These are phyloP conservation scores for Rhynchosporium graminicola DNA, from an alignment of 2,329 filamentous ascomycete species.

Conservation along the genomic window DNA sequence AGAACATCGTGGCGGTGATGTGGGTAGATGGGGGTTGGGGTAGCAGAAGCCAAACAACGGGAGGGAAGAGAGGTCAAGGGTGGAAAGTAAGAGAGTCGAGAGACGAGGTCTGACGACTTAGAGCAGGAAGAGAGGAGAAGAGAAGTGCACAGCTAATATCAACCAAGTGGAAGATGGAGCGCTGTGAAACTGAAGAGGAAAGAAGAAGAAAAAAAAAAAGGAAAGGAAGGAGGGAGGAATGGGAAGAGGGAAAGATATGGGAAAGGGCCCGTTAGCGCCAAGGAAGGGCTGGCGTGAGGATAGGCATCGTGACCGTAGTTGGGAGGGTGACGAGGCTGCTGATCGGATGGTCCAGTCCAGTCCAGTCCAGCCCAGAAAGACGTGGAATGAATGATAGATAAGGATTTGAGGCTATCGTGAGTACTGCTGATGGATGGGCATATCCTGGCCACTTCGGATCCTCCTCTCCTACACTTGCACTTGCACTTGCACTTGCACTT, in stretches of 20 bases:
- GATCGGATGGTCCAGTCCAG: no score
- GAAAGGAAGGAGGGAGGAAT: not conserved
- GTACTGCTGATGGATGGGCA: no score
- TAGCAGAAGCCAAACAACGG: not conserved
- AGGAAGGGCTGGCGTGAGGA: not conserved
- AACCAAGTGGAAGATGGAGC: not conserved
- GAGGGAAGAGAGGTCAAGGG: not conserved
- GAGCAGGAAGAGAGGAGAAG: not conserved
- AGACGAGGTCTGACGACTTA: not conserved
- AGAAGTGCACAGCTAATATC: constrained; percentile 10
- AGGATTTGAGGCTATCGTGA: no score
- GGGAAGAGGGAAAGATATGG: not conserved
- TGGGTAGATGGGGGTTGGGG: not conserved
- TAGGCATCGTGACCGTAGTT: no score
- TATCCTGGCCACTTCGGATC: no score
- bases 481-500: no score
- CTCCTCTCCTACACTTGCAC: no score
- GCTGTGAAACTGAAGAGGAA: constrained; percentile 3
- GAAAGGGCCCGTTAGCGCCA: not conserved
- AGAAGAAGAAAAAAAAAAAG: not conserved
- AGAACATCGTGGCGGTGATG: constrained; percentile 2
- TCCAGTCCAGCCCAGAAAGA: no score
- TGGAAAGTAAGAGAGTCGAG: not conserved
- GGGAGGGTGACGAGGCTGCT: no score
- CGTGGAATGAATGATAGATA: no score